Evolutionary conservation across 176 grass and related monocot genomes (phyloP), one percentile per base, ranked within the genome.

Genomic region (Raddia distichophylla): DNA sequence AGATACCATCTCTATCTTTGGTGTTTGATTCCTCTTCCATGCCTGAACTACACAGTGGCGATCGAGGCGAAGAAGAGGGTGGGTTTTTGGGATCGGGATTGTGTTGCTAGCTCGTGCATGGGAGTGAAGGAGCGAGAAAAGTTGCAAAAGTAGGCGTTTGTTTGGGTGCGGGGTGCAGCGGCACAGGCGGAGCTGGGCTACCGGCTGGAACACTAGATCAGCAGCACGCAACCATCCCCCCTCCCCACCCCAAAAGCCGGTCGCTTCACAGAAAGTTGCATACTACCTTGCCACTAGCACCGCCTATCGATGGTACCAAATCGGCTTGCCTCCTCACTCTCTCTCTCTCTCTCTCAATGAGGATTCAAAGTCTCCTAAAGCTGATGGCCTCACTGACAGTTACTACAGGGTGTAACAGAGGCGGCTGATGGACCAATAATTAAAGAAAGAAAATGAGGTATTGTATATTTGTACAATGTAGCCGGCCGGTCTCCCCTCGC

Each of bases 121-220:
- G 50, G 48, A 70, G n/a, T 45, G 37, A 5, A 40, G 15, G 54
- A 60, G 40, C 4, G 53, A 46, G 40, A 3, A 56, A 44, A 33
- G 11, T 37, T 33, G 79, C 37, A 81, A 81, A 81, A 81, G 53
- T 59, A 35, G 54, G 42, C 19, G 42, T 81, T 81, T 81, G 78
- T 81, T 71, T 71, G 40, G 35, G 64, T 56, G 52, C 57, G 58
- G 19, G 56, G 7, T 4, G 0, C 6, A 8, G 51, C 3, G 3
- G 45, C 46, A 9, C 69, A 16, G 15, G 14, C 47, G 3, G 48
- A 18, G 50, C 27, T 37, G 70, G 50, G 22, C 71, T 73, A 56
- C 69, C 20, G 22, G 15, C 49, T 22, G 15, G 50, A 73, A 37
- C 73, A 68, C 64, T 46, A 10, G 74, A 78, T 78, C 45, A 13